Evolutionary conservation across 345 rosid genomes (phyloP).

Genomic region (Carallia brachiata): DNA sequence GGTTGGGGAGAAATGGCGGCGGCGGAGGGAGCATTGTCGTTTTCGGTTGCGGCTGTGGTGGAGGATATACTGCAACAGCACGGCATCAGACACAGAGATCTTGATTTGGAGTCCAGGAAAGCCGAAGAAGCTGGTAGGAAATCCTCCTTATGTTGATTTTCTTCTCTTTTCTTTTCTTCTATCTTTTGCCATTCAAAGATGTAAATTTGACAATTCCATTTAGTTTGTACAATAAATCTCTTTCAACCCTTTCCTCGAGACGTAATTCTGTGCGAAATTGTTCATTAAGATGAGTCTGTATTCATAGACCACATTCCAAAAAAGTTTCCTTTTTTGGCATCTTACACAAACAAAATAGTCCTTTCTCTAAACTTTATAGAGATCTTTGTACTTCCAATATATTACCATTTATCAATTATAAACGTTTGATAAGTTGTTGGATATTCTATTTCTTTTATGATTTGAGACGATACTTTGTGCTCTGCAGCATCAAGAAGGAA

Average conservation of each 20-base stretch:
- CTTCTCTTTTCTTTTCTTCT: background rate
- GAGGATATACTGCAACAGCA: slow-evolving; percentile 71
- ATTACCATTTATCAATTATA: no score
- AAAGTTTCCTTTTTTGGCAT: no score
- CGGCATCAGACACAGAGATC: slow-evolving; percentile 45
- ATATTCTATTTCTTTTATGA: background rate
- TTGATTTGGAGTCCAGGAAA: slow-evolving; percentile 61
- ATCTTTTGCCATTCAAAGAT: background rate
- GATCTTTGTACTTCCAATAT: no score
- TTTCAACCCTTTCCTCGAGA: no score
- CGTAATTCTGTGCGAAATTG: no score
- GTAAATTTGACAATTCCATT: no score
- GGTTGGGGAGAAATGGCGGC: slow-evolving; percentile 37
- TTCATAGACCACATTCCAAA: no score
- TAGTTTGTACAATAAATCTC: no score
- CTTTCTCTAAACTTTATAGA: no score
- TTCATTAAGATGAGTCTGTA: no score
- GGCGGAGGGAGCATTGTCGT: slow-evolving; percentile 35
- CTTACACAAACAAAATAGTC: no score
- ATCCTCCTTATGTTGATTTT: background rate
- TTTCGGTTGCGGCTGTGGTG: slow-evolving; percentile 62
- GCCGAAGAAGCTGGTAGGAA: slow-evolving; percentile 69
- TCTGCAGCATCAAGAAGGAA: slow-evolving; percentile 63
- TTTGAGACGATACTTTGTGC: slow-evolving; percentile 9
- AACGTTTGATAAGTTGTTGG: no score